phyloP scores from a whole-genome alignment of 805 yeast species.

The Myxozyma lipomycoides region DNA sequence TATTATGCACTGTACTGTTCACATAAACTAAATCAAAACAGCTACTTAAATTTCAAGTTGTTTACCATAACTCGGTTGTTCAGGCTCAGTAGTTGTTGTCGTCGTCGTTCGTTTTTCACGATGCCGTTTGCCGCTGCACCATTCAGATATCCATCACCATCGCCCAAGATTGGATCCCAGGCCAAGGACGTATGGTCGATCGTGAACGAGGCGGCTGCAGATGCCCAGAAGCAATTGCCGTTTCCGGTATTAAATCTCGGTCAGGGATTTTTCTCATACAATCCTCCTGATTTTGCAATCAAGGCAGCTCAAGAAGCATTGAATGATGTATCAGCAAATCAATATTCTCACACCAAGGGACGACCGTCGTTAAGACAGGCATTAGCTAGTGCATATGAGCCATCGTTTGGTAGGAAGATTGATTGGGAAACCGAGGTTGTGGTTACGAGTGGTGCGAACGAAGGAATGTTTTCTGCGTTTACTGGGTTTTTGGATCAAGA shows the following conservation, averaged over 20 bases:
- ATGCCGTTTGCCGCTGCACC: neutral
- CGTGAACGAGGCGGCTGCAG: conserved; percentile 92
- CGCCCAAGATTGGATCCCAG: conserved; percentile 26
- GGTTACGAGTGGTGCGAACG: conserved; percentile 95
- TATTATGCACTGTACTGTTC: too few species aligned
- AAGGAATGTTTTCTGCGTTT: conserved; percentile 75
- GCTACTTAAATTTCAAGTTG: too few species aligned
- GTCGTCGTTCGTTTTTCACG: neutral
- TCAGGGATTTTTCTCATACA: conserved; percentile 94
- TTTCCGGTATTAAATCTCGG: conserved; percentile 83
- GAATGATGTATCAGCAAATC: conserved; percentile 71
- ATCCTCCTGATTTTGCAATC: conserved; percentile 91
- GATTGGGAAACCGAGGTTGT: conserved; percentile 58
- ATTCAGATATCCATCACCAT: conserved; percentile 22
- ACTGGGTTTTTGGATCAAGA: conserved; percentile 81
- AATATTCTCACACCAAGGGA: conserved; percentile 90
- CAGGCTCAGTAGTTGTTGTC: too few species aligned
- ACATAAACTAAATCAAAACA: too few species aligned
- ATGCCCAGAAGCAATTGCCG: conserved; percentile 63
- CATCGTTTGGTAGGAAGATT: conserved; percentile 56
- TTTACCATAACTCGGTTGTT: too few species aligned
- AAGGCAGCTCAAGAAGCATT: conserved; percentile 76
- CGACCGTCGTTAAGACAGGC: conserved; percentile 70
- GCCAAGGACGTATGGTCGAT: conserved; percentile 81
- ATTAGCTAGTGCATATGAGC: conserved; percentile 65